Conservation (phyloP, 2,329 filamentous ascomycete genomes). For the Penicillium expansum region DNA sequence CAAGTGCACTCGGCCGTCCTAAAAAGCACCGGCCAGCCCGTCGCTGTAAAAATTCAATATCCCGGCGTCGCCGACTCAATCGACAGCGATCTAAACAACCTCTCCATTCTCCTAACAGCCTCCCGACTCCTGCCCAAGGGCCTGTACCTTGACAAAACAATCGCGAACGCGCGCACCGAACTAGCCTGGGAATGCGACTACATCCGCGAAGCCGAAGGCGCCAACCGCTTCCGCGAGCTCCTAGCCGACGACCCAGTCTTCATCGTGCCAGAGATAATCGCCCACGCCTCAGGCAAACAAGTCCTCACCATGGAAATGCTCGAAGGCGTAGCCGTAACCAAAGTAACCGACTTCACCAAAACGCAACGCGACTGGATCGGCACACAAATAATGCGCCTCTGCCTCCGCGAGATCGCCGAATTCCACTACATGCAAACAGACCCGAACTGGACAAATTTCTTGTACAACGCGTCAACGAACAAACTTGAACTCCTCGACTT, state of each 20-base stretch:
- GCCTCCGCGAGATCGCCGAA: slow-evolving; percentile 86
- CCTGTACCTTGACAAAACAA: slow-evolving; percentile 93
- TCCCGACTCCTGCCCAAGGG: slow-evolving; percentile 87
- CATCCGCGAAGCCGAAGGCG: slow-evolving; percentile 78
- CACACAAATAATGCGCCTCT: slow-evolving; percentile 86
- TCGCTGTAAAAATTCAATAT: slow-evolving; percentile 97
- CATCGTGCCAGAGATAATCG: slow-evolving; percentile 72
- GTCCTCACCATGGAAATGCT: slow-evolving; percentile 94
- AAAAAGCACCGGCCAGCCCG: slow-evolving; percentile 67
- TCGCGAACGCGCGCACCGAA: slow-evolving; percentile 88
- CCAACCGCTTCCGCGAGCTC: slow-evolving; percentile 70
- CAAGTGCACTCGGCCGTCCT: slow-evolving; percentile 88
- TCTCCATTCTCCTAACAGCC: slow-evolving; percentile 84
- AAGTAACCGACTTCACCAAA: slow-evolving; percentile 71
- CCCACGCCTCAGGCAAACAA: slow-evolving; percentile 76
- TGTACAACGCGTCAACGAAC: slow-evolving; percentile 71
- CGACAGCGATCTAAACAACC: slow-evolving; percentile 91
- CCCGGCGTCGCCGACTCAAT: slow-evolving; percentile 95
- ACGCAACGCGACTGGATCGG: slow-evolving; percentile 93
- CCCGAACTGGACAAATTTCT: slow-evolving; percentile 98
- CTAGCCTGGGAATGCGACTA: slow-evolving; percentile 98
- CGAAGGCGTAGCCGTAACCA: slow-evolving; percentile 80
- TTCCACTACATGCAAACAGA: slow-evolving; percentile 99
- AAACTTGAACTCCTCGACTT: slow-evolving; percentile 93
- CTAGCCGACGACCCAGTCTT: slow-evolving; percentile 78